Percentiles rank a stretch among this genome's conserved stretches.
Conservation (phyloP, 2,329 filamentous ascomycete species). For the Aotearoamyces nothofagi region DNA sequence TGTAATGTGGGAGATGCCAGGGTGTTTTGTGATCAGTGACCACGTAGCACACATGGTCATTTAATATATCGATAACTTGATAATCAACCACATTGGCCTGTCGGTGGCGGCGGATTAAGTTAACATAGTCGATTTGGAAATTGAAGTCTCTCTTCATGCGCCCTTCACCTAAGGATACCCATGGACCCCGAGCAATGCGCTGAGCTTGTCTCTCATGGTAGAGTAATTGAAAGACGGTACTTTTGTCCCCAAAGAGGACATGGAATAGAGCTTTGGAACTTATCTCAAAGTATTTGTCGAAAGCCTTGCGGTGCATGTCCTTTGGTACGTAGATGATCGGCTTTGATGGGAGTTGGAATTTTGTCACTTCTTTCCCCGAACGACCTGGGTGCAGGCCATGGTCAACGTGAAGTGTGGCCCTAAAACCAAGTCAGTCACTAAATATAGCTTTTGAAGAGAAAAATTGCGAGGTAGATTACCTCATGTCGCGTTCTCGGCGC, state of each 20-base stretch:
- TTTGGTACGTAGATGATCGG: slow-evolving; percentile 74
- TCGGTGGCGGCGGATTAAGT: slow-evolving; percentile 47
- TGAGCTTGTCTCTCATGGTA: slow-evolving; percentile 71
- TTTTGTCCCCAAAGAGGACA: slow-evolving; percentile 92
- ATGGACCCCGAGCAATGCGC: slow-evolving; percentile 74
- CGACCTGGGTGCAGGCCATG: slow-evolving; percentile 35
- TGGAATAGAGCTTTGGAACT: slow-evolving; percentile 93
- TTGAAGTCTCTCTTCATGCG: slow-evolving; percentile 65
- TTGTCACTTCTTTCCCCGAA: slow-evolving; percentile 24
- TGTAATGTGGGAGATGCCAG: slow-evolving; percentile 62
- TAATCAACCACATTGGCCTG: slow-evolving; percentile 57
- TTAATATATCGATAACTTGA: slow-evolving; percentile 73
- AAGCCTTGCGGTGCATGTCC: slow-evolving; percentile 59
- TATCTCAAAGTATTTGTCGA: slow-evolving; percentile 75
- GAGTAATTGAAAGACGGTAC: slow-evolving; percentile 80
- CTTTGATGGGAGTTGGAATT: slow-evolving; percentile 68
- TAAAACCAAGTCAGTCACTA: slow-evolving; percentile 22
- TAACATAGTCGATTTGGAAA: slow-evolving; percentile 57
- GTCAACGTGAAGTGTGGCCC: slow-evolving; percentile 44
- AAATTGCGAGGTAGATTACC: too few species aligned
- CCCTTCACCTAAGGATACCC: slow-evolving; percentile 55
- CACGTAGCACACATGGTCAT: slow-evolving; percentile 57
- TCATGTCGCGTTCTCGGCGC: slow-evolving; percentile 29
- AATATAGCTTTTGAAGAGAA: too few species aligned
- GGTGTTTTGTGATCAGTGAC: slow-evolving; percentile 46